These are phyloP conservation scores for Ophiostoma sp. DNA, from an alignment of 2,329 filamentous ascomycete genomes.

Conservation along the genomic window DNA sequence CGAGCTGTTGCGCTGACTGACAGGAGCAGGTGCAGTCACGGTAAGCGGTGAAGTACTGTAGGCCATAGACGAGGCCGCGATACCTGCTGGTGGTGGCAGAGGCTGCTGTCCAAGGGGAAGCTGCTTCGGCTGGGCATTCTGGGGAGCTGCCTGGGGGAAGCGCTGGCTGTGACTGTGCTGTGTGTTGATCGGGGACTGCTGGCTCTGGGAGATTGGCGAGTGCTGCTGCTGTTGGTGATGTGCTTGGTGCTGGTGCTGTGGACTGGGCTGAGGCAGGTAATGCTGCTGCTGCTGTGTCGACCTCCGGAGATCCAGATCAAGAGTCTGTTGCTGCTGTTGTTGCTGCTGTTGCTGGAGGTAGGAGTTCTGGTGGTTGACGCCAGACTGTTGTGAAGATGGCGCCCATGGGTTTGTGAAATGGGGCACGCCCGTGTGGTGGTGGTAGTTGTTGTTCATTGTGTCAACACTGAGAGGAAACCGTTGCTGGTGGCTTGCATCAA, in stretches of 20 bases:
- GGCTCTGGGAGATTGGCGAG: constrained; percentile 19
- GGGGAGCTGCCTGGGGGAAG: not conserved
- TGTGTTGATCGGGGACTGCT: constrained; percentile 46
- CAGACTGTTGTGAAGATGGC: constrained; percentile 48
- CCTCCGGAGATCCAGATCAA: constrained; percentile 12
- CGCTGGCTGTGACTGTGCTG: constrained; percentile 31
- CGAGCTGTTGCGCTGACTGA: constrained; percentile 4
- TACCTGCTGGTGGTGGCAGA: constrained; percentile 10
- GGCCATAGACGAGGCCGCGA: constrained; percentile 10
- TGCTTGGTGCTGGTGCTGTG: constrained; percentile 38
- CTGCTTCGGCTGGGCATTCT: not conserved
- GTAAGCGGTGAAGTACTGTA: constrained; percentile 3
- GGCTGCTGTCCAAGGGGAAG: constrained; percentile 13
- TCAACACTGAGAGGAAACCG: constrained; percentile 76
- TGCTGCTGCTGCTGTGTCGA: constrained; percentile 18
- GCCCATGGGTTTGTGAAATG: constrained; percentile 91
- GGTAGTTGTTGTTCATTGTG: constrained; percentile 63
- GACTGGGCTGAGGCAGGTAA: constrained; percentile 30
- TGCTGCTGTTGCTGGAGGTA: constrained; percentile 34
- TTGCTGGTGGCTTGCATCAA: constrained; percentile 76
- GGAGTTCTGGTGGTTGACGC: constrained; percentile 42
- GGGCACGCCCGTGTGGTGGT: constrained; percentile 45
- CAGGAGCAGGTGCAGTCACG: not conserved
- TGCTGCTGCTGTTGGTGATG: constrained; percentile 20
- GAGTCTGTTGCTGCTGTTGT: constrained; percentile 18